These are phyloP conservation scores for Pseudisothecium myosuroides DNA, from an alignment of 225 moss, liverwort and hornwort species.

Conservation along the genomic window DNA sequence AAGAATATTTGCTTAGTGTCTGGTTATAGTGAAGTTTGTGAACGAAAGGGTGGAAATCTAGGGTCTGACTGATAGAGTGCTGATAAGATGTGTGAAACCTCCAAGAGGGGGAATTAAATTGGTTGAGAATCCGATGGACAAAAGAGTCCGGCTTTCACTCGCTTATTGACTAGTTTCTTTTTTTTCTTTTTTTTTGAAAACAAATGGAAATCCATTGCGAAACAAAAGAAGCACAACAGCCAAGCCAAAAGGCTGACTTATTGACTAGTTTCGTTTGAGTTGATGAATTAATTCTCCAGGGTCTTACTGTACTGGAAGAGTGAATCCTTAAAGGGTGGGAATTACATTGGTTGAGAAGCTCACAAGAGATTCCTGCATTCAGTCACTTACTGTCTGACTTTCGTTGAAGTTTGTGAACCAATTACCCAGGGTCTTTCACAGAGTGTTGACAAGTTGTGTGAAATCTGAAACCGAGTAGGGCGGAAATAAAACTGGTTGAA, in stretches of 20 bases:
- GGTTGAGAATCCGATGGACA: neutral
- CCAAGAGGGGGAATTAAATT: neutral
- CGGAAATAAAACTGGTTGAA: neutral
- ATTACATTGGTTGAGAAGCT: neutral
- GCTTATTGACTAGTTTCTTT: too few relatives aligned
- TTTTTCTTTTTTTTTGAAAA: too few relatives aligned
- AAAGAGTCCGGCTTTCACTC: neutral
- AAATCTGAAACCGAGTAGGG: neutral
- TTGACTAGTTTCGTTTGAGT: too few relatives aligned
- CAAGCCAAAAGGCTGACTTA: too few relatives aligned
- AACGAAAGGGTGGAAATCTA: neutral
- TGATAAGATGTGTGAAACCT: neutral
- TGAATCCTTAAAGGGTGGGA: too few relatives aligned
- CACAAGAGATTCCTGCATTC: too few relatives aligned
- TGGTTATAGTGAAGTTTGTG: neutral
- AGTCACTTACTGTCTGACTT: neutral
- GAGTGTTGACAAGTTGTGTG: neutral
- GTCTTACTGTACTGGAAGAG: too few relatives aligned
- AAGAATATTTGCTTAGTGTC: neutral
- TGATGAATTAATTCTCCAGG: too few relatives aligned
- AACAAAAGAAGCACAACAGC: too few relatives aligned
- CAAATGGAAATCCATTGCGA: too few relatives aligned
- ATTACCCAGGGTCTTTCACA: neutral
- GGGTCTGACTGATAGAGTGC: neutral
- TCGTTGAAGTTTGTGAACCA: neutral